Base-by-base conservation (phyloP, 169 alveolate genomes). In the Plasmodium adleri region DNA sequence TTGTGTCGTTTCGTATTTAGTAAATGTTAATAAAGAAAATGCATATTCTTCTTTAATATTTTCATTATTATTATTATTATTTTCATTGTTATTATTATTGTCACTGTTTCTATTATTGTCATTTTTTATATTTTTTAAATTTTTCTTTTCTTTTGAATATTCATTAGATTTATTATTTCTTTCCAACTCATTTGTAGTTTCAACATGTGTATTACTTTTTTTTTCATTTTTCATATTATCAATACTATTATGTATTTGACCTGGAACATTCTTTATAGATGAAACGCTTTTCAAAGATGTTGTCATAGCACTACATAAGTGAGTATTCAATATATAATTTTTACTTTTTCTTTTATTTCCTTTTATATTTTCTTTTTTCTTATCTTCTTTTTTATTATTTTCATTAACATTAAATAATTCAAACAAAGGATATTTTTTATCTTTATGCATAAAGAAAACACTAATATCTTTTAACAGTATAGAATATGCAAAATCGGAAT, bases 1-100 rank as follows among this genome's bases (percentile, higher is more conserved):
- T 52, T 78, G 89, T n/a, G 89, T 64, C 1, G 89, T 78, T 39
- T 78, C 89, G 39, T 64, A 78, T 15, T 64, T 78, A n/a, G 50
- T 78, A 50, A 49, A 78, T 1, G 67, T 58, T 59, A 78, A 78
- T 1, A 78, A 2, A 10, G 76, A 64, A 2, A 78, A 24, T 2
- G 78, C 76, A 8, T 50, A 52, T 9, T 64, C 78, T 8, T 24
- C 52, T 49, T 17, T 47, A 7, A n/a, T 17, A 52, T 76, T 74
- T 3, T 15, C 13, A 7, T 20, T 47, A 2, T 54, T 20, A 15
- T 17, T 71, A 22, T 64, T 66, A n/a, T 45, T 70, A 6, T 10
- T 1, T 0, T 39, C 9, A 15, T 49, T 9, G 20, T 47, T 2
- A 58, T 17, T 13, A 58, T 58, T 15, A 20, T 20, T 20, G 6